These are phyloP conservation scores for Boletus rex-veris DNA, from an alignment of 768 basidiomycete genomes.

Conservation along the genomic window DNA sequence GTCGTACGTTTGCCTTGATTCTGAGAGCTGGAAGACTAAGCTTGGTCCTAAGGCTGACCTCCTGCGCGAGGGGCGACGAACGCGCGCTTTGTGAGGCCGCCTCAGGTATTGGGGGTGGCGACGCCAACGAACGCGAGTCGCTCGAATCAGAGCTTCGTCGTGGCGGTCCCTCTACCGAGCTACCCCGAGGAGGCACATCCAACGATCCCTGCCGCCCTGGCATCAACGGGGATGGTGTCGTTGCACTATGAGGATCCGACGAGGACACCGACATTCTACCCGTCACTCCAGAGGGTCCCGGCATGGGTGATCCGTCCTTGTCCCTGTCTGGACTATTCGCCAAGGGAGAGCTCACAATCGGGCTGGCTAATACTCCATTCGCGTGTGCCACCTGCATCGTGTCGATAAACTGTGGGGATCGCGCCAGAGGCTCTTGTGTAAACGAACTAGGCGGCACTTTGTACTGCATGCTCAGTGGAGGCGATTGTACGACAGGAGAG, in stretches of 20 bases:
- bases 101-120: constrained; percentile 41
- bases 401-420: constrained; percentile 5
- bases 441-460: constrained; percentile 40
- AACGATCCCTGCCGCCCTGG: constrained; percentile 13
- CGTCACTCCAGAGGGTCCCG: not conserved
- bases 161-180: constrained; percentile 19
- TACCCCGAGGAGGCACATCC: constrained; percentile 15
- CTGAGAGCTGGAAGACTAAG: constrained; percentile 67
- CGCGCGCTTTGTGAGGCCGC: constrained; percentile 34
- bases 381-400: not conserved
- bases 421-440: constrained; percentile 19
- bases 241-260: constrained; percentile 5
- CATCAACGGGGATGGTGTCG: constrained; percentile 14
- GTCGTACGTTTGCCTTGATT: constrained; percentile 32
- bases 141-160: constrained; percentile 26
- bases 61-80: constrained; percentile 27
- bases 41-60: constrained; percentile 49
- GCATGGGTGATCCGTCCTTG: constrained; percentile 17
- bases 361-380: constrained; percentile 9
- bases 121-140: constrained; percentile 36
- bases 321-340: constrained; percentile 14
- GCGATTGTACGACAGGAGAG: constrained; percentile 32
- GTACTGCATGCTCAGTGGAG: constrained; percentile 29
- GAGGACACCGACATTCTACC: constrained; percentile 14
- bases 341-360: constrained; percentile 12